Percentiles rank a stretch among this genome's conserved stretches.
phyloP scores from a whole-genome alignment of 805 yeast species.

The Metschnikowia continentalis region DNA sequence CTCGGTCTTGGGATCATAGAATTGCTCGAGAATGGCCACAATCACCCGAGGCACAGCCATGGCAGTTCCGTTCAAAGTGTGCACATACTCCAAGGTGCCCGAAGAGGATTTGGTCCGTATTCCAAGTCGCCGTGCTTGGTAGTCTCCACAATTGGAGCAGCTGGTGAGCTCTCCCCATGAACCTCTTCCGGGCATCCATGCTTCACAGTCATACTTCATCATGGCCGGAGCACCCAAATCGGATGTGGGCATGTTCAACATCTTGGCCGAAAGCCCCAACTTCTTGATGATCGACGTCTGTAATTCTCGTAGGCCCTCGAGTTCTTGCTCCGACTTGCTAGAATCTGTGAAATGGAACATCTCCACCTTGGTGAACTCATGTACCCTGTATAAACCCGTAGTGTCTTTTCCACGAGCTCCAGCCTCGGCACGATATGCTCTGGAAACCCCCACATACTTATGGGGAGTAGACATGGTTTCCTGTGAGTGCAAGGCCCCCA shows the following conservation, averaged over 20 bases:
- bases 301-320: slow-evolving; percentile 56
- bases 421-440: slow-evolving; percentile 93
- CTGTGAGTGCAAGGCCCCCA: slow-evolving; percentile 74
- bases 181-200: slow-evolving; percentile 97
- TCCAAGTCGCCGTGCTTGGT: slow-evolving; percentile 78
- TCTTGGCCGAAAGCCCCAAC: slow-evolving; percentile 75
- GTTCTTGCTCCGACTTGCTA: slow-evolving; percentile 44
- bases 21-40: slow-evolving; percentile 84
- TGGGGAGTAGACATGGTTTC: slow-evolving; percentile 45
- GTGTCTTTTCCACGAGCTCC: slow-evolving; percentile 95
- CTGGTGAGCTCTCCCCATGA: slow-evolving; percentile 91
- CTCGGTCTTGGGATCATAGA: slow-evolving; percentile 56
- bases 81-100: slow-evolving; percentile 48
- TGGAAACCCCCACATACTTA: slow-evolving; percentile 71
- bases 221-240: slow-evolving; percentile 94
- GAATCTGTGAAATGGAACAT: slow-evolving; percentile 68
- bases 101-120: slow-evolving; percentile 48
- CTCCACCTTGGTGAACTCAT: slow-evolving; percentile 94
- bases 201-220: slow-evolving; percentile 90
- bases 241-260: slow-evolving; percentile 81
- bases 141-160: slow-evolving; percentile 88
- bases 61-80: slow-evolving; percentile 93
- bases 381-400: slow-evolving; percentile 88
- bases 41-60: slow-evolving; percentile 92
- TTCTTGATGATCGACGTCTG: slow-evolving; percentile 62